Base-by-base conservation (phyloP, 768 basidiomycete species). In the Podaxis sp. region DNA sequence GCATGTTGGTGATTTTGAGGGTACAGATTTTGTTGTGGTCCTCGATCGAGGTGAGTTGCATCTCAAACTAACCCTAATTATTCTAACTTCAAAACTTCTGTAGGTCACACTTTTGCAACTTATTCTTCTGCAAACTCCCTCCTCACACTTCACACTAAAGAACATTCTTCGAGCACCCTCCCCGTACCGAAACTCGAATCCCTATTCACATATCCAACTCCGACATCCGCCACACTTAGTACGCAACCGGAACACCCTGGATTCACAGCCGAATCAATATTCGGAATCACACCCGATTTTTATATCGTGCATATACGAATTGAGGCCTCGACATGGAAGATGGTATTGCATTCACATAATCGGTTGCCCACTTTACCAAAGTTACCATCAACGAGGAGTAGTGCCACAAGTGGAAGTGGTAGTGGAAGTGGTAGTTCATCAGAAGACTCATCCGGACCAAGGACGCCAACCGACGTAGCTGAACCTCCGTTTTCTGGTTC, bases 11-110 rank as follows among this genome's bases (percentile, higher is more conserved):
- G 74, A 70, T 49, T 92, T 88, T 86, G 71, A 73, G 40, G 73
- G 76, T 1, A 84, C 85, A 33, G 88, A 90, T 60, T 81, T 84
- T 52, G 82, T 90, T 3, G 89, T 91, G n/a, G 85, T 91, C 41
- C 76, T 93, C 33, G 82, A 86, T 57, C 75, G 80, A 68, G 91
- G 91, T 87, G 71, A 68, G 8, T 33, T 33, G 2, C 33, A 33
- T 33, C 33, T 33, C 33, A 33, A 33, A 33, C 33, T 8, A 33
- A 33, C 33, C 33, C 33, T 33, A 10, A 33, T 33, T 33, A 10
- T 33, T 2, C 33, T 33, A 44, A 44, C 22, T 50, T 46, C n/a
- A 6, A n/a, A 8, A 46, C 54, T 15, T 55, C 11, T 56, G 66
- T 49, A 59, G 46, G 36, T 41, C 48, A 58, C 33, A 58, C 56